These are phyloP conservation scores for Coelastrella sp. DNA, from an alignment of 139 green algal genomes.

Conservation along the genomic window DNA sequence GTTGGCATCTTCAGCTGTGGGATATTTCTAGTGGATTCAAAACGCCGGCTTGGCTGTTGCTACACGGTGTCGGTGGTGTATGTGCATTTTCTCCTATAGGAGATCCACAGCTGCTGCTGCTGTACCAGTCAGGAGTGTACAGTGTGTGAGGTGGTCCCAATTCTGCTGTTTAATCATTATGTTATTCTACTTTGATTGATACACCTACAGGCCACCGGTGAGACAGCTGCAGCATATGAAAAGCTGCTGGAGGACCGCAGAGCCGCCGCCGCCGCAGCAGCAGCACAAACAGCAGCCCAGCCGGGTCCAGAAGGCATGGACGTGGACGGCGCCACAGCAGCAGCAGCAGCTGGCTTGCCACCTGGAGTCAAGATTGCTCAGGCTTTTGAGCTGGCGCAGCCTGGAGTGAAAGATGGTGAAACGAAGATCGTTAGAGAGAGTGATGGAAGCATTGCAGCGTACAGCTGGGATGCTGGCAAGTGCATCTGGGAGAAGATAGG, in stretches of 20 bases:
- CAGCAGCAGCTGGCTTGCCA: background rate
- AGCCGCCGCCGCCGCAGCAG: conserved; percentile 28
- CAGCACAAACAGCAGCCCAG: conserved; percentile 5
- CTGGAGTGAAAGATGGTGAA: conserved; percentile 61
- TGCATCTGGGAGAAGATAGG: conserved; percentile 90
- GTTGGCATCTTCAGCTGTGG: too few relatives aligned
- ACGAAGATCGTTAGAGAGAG: conserved; percentile 75
- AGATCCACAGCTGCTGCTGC: too few relatives aligned
- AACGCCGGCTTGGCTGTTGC: too few relatives aligned
- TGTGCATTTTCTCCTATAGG: too few relatives aligned
- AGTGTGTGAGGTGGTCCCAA: too few relatives aligned
- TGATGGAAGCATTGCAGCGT: conserved; percentile 76
- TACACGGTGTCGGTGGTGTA: too few relatives aligned
- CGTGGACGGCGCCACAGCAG: background rate
- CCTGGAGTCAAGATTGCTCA: conserved; percentile 58
- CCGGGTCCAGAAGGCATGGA: background rate
- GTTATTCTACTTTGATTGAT: background rate
- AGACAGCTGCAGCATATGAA: conserved; percentile 29
- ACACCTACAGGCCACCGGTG: conserved; percentile 41
- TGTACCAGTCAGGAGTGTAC: too few relatives aligned
- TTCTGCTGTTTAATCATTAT: background rate
- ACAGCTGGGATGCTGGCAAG: conserved; percentile 78
- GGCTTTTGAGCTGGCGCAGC: conserved; percentile 43
- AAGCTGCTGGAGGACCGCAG: conserved; percentile 31
- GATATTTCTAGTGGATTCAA: too few relatives aligned